Conservation (phyloP, 768 basidiomycete genomes). For the Panaeolus papilionaceus region DNA sequence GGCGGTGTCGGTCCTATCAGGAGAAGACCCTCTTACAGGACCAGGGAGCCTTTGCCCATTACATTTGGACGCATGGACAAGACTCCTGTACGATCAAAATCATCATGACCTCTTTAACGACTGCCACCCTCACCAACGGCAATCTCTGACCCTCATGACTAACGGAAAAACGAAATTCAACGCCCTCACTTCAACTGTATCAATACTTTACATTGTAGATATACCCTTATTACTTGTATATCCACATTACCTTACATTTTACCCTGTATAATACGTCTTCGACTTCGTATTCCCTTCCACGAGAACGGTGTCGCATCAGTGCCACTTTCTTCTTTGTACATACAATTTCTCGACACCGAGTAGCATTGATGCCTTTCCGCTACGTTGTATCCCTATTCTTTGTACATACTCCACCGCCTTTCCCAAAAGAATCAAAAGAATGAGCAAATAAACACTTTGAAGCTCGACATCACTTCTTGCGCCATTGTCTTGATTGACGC, state of each 20-base stretch:
- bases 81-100: not conserved
- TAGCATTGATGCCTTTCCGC: not conserved
- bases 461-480: not conserved
- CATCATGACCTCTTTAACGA: slow-evolving; percentile 4
- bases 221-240: slow-evolving; percentile 7
- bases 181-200: not conserved
- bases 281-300: not conserved
- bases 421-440: not conserved
- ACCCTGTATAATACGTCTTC: not conserved
- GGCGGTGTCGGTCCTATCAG: slow-evolving; percentile 7
- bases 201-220: not conserved
- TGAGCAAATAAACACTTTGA: not conserved
- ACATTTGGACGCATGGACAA: not conserved
- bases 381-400: not conserved
- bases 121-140: not conserved
- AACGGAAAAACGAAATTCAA: not conserved
- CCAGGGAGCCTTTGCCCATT: slow-evolving; percentile 1
- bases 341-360: not conserved
- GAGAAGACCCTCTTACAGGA: not conserved
- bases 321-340: slow-evolving; percentile 8
- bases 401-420: not conserved
- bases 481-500: slow-evolving; percentile 17
- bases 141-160: not conserved
- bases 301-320: not conserved
- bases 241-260: not conserved